Evolutionary conservation across 1,284 basidiomycete genomes (phyloP), one percentile per base, ranked within the genome.

Genomic region (Inonotus hispidus): DNA sequence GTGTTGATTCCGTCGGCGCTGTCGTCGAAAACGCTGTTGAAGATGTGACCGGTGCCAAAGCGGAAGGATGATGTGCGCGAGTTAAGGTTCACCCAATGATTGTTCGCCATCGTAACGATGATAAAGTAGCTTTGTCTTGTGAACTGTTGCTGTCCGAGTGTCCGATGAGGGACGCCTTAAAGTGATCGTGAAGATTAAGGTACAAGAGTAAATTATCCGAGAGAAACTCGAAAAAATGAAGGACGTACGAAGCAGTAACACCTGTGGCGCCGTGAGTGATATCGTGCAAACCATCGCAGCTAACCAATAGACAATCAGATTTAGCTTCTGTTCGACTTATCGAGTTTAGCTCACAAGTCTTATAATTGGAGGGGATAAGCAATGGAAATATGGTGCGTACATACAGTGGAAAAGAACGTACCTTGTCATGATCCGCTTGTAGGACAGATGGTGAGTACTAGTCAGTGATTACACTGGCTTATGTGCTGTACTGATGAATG

Each of bases 1-100:
- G 78, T 79, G 71, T 80, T 79, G 66, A 81, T 79, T 58, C 79
- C 78, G 66, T 79, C 78, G 64, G 70, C 72, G 68, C 76, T 77
- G 70, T 73, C 71, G 55, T 75, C 72, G 65, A 75, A 78, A 59
- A 73, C 68, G 66, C 77, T 79, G 73, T 79, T 80, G 69, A 71
- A 79, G 67, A 79, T 75, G 70, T 79, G 78, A 45, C 77, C 78
- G 58, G 72, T 72, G 45, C 78, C 77, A 68, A 78, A 79, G 55
- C 69, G 68, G 67, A 68, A 63, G 4, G 65, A 67, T 3, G 68
- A 65, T 25, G 64, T 67, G 58, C 68, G 68, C n/a, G 67, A 68
- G 59, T 67, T 66, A 43, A 68, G 45, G 63, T 73, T 70, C 54
- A 70, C 59, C 71, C 71, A 79, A 68, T 72, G 71, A 72, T 78